Evolutionary conservation across 2,329 filamentous ascomycete species (phyloP).

Genomic region (Nemania sp.): DNA sequence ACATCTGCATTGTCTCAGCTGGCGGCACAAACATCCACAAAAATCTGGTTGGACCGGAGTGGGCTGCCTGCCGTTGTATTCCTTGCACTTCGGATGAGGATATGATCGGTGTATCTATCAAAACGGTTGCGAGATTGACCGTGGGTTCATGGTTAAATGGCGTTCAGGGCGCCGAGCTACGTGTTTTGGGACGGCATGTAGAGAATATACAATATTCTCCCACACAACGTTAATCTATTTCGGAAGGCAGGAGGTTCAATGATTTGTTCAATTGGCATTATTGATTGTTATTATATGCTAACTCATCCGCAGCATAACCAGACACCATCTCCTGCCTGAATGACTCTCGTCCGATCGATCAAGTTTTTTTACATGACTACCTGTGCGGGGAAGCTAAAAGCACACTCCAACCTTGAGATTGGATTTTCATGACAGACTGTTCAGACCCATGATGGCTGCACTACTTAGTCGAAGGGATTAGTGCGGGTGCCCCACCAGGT

Average conservation of each 20-base stretch:
- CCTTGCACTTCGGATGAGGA: background rate
- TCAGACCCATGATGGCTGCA: background rate
- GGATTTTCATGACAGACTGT: constrained; percentile 20
- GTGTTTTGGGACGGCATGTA: constrained; percentile 22
- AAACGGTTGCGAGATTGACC: constrained; percentile 29
- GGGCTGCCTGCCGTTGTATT: background rate
- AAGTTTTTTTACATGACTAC: constrained; percentile 18
- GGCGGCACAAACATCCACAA: background rate
- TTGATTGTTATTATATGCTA: constrained; percentile 12
- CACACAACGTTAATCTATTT: background rate
- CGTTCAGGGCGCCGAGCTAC: constrained; percentile 31
- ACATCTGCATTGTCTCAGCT: background rate
- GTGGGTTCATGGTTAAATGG: constrained; percentile 29
- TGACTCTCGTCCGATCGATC: constrained; percentile 4
- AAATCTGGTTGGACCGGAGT: background rate
- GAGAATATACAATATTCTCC: constrained; percentile 25
- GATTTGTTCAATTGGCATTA: constrained; percentile 3
- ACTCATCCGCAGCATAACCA: constrained; percentile 8
- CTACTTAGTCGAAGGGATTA: constrained; percentile 79
- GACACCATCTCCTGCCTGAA: constrained; percentile 4
- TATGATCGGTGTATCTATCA: constrained; percentile 26
- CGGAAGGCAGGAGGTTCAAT: background rate
- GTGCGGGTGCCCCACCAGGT: constrained; percentile 98
- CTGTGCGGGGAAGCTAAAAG: constrained; percentile 24
- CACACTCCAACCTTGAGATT: constrained; percentile 18